phyloP scores from a whole-genome alignment of 1,139 yeast species.

The Saccharomyces pastorianus region DNA sequence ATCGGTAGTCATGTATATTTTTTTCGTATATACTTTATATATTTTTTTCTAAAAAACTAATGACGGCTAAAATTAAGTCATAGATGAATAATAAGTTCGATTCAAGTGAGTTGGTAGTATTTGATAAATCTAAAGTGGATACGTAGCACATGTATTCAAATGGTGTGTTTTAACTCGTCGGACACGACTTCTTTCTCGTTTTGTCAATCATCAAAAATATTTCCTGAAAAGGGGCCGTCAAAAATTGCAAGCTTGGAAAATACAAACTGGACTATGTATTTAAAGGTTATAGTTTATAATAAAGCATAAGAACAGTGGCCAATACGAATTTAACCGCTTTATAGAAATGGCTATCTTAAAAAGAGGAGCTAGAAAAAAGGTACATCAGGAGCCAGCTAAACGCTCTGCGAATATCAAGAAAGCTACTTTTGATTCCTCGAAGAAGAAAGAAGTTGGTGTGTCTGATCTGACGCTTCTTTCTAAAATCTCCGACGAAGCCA shows the following conservation, averaged over 20 bases:
- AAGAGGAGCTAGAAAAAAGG: conserved; percentile 58
- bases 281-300: background rate
- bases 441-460: conserved; percentile 93
- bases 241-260: background rate
- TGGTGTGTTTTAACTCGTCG: background rate
- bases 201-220: background rate
- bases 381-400: conserved; percentile 41
- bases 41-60: background rate
- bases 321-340: background rate
- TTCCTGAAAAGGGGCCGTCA: background rate
- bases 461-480: conserved; percentile 85
- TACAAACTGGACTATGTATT: background rate
- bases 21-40: background rate
- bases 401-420: conserved; percentile 57
- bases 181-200: background rate
- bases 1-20: background rate
- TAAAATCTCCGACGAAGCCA: conserved; percentile 83
- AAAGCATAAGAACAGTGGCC: background rate
- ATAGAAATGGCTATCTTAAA: conserved; percentile 59
- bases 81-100: background rate
- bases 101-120: background rate
- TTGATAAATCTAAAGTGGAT: background rate
- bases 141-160: background rate
- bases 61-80: background rate
- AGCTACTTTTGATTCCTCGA: conserved; percentile 79